Base-by-base conservation (phyloP, 108 stramenopile genomes). In the Cylindrotheca fusiformis region DNA sequence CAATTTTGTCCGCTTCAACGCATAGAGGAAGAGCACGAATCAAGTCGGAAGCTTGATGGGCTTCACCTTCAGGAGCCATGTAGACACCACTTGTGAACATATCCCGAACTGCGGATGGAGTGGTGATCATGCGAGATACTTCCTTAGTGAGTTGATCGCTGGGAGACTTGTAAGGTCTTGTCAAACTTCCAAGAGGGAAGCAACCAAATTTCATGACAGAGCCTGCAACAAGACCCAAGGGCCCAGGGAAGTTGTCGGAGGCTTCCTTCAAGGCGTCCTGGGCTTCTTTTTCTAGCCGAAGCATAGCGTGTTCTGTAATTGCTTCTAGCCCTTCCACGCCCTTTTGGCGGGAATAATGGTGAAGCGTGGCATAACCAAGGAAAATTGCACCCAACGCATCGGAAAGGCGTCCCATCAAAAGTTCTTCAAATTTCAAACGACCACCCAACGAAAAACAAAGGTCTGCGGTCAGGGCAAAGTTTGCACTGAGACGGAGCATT, bases 371-470 rank as follows among this genome's bases (percentile, higher is more conserved):
- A 74, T 98, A 98, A 57, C 98, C 98, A n/a, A 98, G 77, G 86
- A 94, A 96, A 69, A 98, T 91, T 52, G 94, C 96, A 24, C 95
- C 95, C 77, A 98, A 74, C 22, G 96, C 96, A 86, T 98, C 98
- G 1, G 97, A 84, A 57, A 97, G 86, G 20, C 82, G 81, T 32
- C 98, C 98, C 83, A 96, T 96, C 19, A 98, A 65, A 54, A 97
- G 87, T 66, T 98, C 98, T 60, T 97, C 96, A 71, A 98, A 98
- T 78, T 98, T 98, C 53, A 98, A 82, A 52, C 87, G 77, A 26
- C 98, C 98, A 27, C 98, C 98, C 31, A 98, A 76, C 52, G 95
- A 87, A 63, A 98, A 93, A 62, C 94, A 94, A 47, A 98, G 72
- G 54, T 98, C 97, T 3, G 96, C 88, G 27, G 95, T 94, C 76